These are phyloP conservation scores for Trametes hirsuta DNA, from an alignment of 1,284 basidiomycete species.

Conservation along the genomic window DNA sequence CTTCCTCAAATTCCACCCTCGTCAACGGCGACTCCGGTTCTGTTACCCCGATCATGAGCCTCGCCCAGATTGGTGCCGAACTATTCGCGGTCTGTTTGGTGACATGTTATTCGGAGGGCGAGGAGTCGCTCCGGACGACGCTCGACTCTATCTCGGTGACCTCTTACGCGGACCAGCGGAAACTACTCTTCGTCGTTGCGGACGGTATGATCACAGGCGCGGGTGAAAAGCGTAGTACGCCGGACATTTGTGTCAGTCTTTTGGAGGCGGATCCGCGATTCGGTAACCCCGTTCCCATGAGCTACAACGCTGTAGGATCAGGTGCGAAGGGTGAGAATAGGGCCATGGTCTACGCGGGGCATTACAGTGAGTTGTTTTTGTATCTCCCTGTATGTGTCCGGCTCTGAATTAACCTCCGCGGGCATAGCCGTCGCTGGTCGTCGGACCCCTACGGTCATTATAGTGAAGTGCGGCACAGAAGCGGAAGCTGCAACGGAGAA, in stretches of 20 bases:
- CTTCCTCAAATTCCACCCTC: conserved; percentile 57
- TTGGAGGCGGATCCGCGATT: conserved; percentile 95
- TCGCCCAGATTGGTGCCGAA: conserved; percentile 91
- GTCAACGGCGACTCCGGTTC: conserved; percentile 47
- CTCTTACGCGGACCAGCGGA: conserved; percentile 89
- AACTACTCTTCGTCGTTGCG: conserved; percentile 93
- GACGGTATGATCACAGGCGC: conserved; percentile 99
- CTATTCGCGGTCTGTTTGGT: conserved; percentile 95
- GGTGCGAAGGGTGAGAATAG: conserved; percentile 92
- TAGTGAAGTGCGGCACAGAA: conserved; percentile 97
- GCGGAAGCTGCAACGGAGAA: conserved; percentile 79
- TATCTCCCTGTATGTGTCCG: not conserved
- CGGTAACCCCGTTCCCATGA: conserved; percentile 96
- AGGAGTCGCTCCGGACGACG: conserved; percentile 89
- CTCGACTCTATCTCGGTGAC: conserved; percentile 92
- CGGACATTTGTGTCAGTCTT: conserved; percentile 93
- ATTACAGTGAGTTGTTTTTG: conserved; percentile 78
- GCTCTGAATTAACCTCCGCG: conserved; percentile 2
- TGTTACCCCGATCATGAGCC: conserved; percentile 69
- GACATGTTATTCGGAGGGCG: conserved; percentile 97
- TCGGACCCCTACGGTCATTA: conserved; percentile 92
- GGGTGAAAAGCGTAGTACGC: conserved; percentile 93
- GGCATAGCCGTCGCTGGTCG: conserved; percentile 76
- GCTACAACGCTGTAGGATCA: conserved; percentile 88
- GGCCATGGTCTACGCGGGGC: conserved; percentile 98